These are phyloP conservation scores for Paxillus involutus DNA, from an alignment of 768 basidiomycete genomes.

Conservation along the genomic window DNA sequence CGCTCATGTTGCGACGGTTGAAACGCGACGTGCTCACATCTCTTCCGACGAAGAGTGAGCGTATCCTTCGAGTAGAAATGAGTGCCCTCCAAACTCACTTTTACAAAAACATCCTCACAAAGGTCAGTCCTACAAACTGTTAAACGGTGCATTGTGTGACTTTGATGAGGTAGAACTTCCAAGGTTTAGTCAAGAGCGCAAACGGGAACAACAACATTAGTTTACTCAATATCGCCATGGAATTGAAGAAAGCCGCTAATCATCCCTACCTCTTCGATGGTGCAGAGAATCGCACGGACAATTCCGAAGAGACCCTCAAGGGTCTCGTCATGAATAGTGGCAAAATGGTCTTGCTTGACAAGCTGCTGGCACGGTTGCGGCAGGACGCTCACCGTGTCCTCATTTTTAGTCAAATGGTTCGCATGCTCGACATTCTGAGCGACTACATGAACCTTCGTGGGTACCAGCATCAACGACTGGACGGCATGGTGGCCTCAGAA, in stretches of 20 bases:
- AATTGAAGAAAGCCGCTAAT: conserved; percentile 97
- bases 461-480: conserved; percentile 91
- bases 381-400: conserved; percentile 94
- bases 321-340: conserved; percentile 99
- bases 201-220: conserved; percentile 90
- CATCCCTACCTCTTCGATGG: conserved; percentile 98
- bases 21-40: conserved; percentile 97
- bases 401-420: conserved; percentile 99
- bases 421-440: conserved; percentile 97
- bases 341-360: conserved; percentile 97
- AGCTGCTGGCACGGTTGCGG: conserved; percentile 86
- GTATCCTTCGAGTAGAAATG: conserved; percentile 98
- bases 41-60: conserved; percentile 96
- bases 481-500: conserved; percentile 94
- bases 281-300: conserved; percentile 67
- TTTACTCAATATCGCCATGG: conserved; percentile 98
- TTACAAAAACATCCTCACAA: conserved; percentile 97
- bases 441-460: conserved; percentile 93
- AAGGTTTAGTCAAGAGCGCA: conserved; percentile 86
- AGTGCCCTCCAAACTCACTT: conserved; percentile 94
- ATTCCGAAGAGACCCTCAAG: conserved; percentile 80
- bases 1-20: conserved; percentile 90
- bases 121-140: conserved; percentile 43
- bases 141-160: conserved; percentile 1
- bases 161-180: conserved; percentile 69